These are phyloP conservation scores for Biscogniauxia sp. DNA, from an alignment of 2,329 filamentous ascomycete species.

Conservation along the genomic window DNA sequence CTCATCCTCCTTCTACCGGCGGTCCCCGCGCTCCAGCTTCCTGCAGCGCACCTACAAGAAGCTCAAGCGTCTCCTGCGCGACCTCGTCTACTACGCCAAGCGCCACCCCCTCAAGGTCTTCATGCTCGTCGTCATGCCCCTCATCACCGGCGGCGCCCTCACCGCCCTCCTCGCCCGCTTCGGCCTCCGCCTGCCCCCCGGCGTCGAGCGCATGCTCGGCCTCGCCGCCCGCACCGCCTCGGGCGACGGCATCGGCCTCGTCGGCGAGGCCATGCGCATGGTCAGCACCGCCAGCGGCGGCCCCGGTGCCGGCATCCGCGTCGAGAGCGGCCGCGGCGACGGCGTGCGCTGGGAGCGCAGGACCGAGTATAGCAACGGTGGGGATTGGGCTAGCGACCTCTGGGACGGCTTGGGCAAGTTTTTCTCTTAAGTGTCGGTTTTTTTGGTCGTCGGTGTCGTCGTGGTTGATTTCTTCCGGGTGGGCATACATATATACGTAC, in stretches of 20 bases:
- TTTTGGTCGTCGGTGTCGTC: too few relatives aligned
- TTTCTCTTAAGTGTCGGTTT: conserved; percentile 36
- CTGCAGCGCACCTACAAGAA: conserved; percentile 70
- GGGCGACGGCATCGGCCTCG: conserved; percentile 48
- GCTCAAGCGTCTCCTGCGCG: conserved; percentile 74
- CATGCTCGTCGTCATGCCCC: conserved; percentile 80
- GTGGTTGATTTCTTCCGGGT: too few relatives aligned
- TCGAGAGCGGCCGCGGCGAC: conserved; percentile 36
- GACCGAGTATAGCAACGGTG: conserved; percentile 34
- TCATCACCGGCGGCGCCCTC: conserved; percentile 80
- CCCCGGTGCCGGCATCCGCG: conserved; percentile 25
- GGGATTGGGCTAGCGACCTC: conserved; percentile 31
- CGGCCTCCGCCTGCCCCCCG: conserved; percentile 71
- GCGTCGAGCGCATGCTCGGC: conserved; percentile 58
- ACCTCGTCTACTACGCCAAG: conserved; percentile 78
- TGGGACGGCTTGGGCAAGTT: conserved; percentile 39
- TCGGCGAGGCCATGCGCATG: conserved; percentile 56
- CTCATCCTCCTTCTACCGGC: conserved; percentile 67
- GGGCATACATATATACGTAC: too few relatives aligned
- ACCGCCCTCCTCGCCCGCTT: conserved; percentile 75
- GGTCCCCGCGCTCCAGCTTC: conserved; percentile 78
- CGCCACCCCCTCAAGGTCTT: conserved; percentile 85
- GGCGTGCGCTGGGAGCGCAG: conserved; percentile 39
- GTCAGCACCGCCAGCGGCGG: conserved; percentile 36
- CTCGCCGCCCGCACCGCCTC: conserved; percentile 48